Evolutionary conservation across 306 rosid species (phyloP), one percentile per base, ranked within the genome.

Genomic region (Alnus rubra): DNA sequence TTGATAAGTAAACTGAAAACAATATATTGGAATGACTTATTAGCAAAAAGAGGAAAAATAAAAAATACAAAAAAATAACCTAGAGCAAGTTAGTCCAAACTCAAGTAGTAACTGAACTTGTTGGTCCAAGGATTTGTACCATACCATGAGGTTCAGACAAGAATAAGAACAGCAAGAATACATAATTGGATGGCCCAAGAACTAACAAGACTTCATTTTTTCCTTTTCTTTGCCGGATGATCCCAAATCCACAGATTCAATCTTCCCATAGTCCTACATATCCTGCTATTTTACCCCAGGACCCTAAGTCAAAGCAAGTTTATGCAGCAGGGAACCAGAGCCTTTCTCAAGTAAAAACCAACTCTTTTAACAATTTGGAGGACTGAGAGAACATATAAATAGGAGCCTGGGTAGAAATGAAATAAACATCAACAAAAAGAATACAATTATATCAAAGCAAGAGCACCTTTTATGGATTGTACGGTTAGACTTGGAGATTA

Each of bases 1-100:
- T 23, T 23, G 28, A 23, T 23, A 23, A 23, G 28, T 23, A 50
- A 50, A 45, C 69, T 64, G 56, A 76, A 81, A 51, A 56, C 65
- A 79, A 64, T 19, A 73, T 64, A 71, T 69, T 42, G 84, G 71
- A 58, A 31, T 60, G 48, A 62, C 42, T 64, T 33, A 63, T 64
- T 64, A 65, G 12, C 45, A 78, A 75, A 49, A 33, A 70, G 35
- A 58, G 60, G 19, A 35, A 71, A 53, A 80, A 53, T 47, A 48
- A 58, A 28, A 2, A 50, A 67, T 47, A 49, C 52, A 70, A 68
- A 73, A 48, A 53, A 65, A 51, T 19, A 49, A 53, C 70, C 70
- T 64, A 15, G 13, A 64, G 31, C 69, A 64, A 64, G 23, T 15
- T 16, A 64, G 44, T 35, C 45, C 19, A 64, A 64, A 64, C 48